These are phyloP conservation scores for Athelia sp. DNA, from an alignment of 1,284 basidiomycete genomes.

Conservation along the genomic window DNA sequence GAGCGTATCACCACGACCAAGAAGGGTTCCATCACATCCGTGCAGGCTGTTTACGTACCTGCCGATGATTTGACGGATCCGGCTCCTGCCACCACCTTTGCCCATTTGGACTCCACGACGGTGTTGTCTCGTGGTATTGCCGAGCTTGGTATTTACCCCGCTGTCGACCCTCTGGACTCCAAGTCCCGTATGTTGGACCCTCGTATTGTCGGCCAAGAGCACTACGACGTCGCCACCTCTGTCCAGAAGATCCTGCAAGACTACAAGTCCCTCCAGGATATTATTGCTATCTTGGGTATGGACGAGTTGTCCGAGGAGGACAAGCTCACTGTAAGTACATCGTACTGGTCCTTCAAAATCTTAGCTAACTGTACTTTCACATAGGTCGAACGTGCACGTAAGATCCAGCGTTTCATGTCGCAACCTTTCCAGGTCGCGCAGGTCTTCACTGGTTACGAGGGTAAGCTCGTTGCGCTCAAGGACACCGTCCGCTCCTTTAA, in stretches of 20 bases:
- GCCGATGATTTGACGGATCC: constrained; percentile 99
- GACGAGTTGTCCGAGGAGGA: constrained; percentile 99
- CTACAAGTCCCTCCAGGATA: constrained; percentile 99
- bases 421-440: constrained; percentile 99
- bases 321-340: constrained; percentile 83
- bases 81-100: constrained; percentile 98
- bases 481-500: constrained; percentile 92
- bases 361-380: constrained; percentile 7
- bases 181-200: constrained; percentile 99
- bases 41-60: constrained; percentile 99
- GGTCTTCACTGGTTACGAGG: constrained; percentile 99
- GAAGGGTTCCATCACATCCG: constrained; percentile 99
- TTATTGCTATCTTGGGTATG: constrained; percentile 98
- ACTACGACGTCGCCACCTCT: constrained; percentile 93
- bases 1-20: constrained; percentile 99
- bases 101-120: constrained; percentile 99
- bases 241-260: constrained; percentile 99
- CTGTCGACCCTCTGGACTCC: constrained; percentile 98
- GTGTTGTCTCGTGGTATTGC: constrained; percentile 98
- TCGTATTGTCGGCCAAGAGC: constrained; percentile 89
- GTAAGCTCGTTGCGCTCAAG: constrained; percentile 90
- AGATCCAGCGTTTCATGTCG: constrained; percentile 98
- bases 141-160: constrained; percentile 99
- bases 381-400: constrained; percentile 85
- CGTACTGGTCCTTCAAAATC: not conserved